Evolutionary conservation across 306 rosid species (phyloP).

Genomic region (Ammopiptanthus mongolicus): DNA sequence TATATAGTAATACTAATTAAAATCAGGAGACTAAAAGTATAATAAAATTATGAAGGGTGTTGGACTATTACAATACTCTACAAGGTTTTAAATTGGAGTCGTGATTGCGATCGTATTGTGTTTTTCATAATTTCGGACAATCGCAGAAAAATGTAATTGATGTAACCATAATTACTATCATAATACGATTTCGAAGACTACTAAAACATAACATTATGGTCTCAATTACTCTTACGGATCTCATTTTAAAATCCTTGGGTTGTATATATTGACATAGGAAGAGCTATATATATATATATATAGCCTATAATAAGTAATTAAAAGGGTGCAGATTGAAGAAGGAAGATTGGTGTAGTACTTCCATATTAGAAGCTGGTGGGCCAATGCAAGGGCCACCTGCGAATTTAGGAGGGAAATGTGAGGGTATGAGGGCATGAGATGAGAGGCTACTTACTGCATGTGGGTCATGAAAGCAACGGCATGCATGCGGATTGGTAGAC

Average conservation of each 20-base stretch:
- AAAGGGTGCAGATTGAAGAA: background rate
- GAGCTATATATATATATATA: too few relatives aligned
- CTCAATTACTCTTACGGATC: too few relatives aligned
- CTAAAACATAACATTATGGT: too few relatives aligned
- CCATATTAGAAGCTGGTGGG: background rate
- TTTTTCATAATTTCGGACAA: too few relatives aligned
- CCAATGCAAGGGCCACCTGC: background rate
- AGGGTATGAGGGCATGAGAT: background rate
- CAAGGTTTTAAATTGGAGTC: too few relatives aligned
- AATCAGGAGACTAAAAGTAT: background rate
- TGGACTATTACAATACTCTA: too few relatives aligned
- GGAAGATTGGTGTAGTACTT: background rate
- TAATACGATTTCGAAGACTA: too few relatives aligned
- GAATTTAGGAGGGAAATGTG: background rate
- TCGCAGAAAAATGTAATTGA: too few relatives aligned
- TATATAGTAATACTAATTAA: background rate
- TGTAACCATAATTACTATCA: too few relatives aligned
- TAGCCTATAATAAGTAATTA: background rate
- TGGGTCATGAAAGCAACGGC: conserved; percentile 7
- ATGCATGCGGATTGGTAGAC: conserved; percentile 19
- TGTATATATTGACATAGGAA: background rate
- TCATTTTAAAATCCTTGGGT: too few relatives aligned
- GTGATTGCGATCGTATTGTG: too few relatives aligned
- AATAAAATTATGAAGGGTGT: background rate
- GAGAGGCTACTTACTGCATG: background rate